Conservation (phyloP, 2,329 filamentous ascomycete species). For the Blastomyces parvus region DNA sequence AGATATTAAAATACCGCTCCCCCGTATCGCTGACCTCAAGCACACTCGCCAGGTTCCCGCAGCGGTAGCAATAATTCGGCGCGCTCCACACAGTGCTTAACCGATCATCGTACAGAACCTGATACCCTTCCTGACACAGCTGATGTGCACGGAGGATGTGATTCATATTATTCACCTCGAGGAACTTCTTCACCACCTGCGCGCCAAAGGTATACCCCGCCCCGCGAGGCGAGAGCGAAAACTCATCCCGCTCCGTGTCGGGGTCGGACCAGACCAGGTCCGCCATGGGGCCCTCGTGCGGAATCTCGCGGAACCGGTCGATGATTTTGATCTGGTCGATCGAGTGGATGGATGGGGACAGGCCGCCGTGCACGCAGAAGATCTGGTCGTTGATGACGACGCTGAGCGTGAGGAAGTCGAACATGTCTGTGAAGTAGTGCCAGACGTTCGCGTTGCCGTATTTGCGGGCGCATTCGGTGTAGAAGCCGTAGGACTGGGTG, state of each 20-base stretch:
- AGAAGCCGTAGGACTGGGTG: constrained; percentile 98
- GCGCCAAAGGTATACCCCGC: constrained; percentile 97
- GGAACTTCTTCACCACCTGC: constrained; percentile 95
- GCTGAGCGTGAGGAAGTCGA: constrained; percentile 91
- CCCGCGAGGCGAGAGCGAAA: constrained; percentile 83
- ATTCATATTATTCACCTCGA: constrained; percentile 94
- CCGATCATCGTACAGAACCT: constrained; percentile 89
- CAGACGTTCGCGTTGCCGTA: constrained; percentile 98
- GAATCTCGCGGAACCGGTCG: constrained; percentile 95
- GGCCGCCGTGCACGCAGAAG: constrained; percentile 92
- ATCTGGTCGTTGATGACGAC: constrained; percentile 99
- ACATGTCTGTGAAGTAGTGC: constrained; percentile 99
- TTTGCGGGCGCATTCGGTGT: constrained; percentile 94
- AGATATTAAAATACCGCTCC: constrained; percentile 94
- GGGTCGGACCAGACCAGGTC: constrained; percentile 98
- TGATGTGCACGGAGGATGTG: constrained; percentile 98
- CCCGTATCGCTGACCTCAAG: constrained; percentile 90
- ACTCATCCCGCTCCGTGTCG: constrained; percentile 94
- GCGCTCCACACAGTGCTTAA: constrained; percentile 97
- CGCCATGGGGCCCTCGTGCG: constrained; percentile 98
- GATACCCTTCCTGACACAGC: constrained; percentile 94
- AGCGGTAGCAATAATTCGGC: constrained; percentile 90
- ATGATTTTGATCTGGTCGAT: constrained; percentile 99
- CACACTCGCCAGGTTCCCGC: constrained; percentile 94
- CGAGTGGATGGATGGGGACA: constrained; percentile 86